These are phyloP conservation scores for Leccinellum luteum DNA, from an alignment of 768 basidiomycete genomes.

Conservation along the genomic window DNA sequence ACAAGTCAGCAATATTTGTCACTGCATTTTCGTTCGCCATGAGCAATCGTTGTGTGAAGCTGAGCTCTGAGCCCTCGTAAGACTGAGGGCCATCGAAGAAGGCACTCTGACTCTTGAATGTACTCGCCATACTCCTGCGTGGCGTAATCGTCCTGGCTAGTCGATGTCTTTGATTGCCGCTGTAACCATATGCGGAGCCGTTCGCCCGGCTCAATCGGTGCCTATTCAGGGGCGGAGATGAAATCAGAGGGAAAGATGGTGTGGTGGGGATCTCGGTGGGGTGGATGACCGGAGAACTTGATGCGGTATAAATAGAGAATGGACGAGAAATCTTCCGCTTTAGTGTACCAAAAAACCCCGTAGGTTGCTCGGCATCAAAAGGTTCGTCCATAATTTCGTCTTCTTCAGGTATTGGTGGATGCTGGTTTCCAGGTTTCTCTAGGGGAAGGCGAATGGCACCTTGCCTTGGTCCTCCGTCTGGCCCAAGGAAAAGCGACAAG, in stretches of 20 bases:
- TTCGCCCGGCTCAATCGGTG: conserved; percentile 55
- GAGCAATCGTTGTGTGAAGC: conserved; percentile 83
- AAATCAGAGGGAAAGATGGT: conserved; percentile 47
- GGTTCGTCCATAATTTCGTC: conserved; percentile 50
- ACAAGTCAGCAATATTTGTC: conserved; percentile 92
- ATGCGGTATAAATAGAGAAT: conserved; percentile 59
- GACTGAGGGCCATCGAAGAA: conserved; percentile 41
- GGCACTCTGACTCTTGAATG: conserved; percentile 51
- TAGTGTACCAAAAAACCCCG: conserved; percentile 38
- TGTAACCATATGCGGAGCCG: conserved; percentile 82
- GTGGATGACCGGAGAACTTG: conserved; percentile 45
- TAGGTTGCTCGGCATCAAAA: conserved; percentile 38
- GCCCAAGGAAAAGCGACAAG: conserved; percentile 83
- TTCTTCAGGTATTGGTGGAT: conserved; percentile 67
- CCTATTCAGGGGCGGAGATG: conserved; percentile 39
- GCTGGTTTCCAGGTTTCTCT: conserved; percentile 58
- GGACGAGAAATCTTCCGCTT: conserved; percentile 50
- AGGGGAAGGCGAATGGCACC: conserved; percentile 79
- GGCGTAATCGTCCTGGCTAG: conserved; percentile 48
- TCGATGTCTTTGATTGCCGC: conserved; percentile 51
- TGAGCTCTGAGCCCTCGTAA: conserved; percentile 54
- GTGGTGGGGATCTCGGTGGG: conserved; percentile 31
- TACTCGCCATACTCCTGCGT: conserved; percentile 53
- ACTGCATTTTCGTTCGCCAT: conserved; percentile 95
- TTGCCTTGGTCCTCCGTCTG: conserved; percentile 86